Evolutionary conservation across 352 stramenopile genomes (phyloP).

Genomic region (Hyaloperonospora arabidopsidis): DNA sequence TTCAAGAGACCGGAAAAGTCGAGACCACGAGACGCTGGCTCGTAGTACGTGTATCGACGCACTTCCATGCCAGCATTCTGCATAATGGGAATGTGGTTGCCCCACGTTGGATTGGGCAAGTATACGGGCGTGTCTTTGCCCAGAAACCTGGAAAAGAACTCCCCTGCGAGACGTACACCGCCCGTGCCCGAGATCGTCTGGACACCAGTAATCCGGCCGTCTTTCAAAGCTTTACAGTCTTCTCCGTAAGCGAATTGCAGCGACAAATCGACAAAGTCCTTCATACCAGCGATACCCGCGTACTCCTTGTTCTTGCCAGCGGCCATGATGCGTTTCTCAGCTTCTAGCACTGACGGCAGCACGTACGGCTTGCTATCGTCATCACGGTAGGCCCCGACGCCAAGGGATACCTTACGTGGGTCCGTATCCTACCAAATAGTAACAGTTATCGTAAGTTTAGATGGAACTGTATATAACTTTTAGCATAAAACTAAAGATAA

Average conservation of each 20-base stretch:
- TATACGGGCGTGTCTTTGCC: conserved; percentile 90
- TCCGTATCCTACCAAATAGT: conserved; percentile 75
- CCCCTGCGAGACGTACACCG: conserved; percentile 91
- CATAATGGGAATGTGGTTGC: conserved; percentile 97
- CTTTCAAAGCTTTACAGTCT: conserved; percentile 85
- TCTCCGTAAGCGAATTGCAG: conserved; percentile 96
- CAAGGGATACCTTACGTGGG: conserved; percentile 93
- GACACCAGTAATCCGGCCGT: conserved; percentile 90
- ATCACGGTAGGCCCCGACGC: conserved; percentile 98
- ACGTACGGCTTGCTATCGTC: conserved; percentile 93
- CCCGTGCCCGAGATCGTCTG: conserved; percentile 98
- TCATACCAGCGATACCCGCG: conserved; percentile 92
- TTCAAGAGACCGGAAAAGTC: conserved; percentile 92
- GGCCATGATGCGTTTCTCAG: conserved; percentile 91
- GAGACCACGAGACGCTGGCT: conserved; percentile 76
- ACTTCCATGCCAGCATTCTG: conserved; percentile 80
- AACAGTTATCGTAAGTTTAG: too few species aligned
- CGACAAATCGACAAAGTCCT: conserved; percentile 93
- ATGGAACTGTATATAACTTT: too few species aligned
- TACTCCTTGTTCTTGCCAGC: conserved; percentile 97
- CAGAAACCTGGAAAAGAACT: conserved; percentile 91
- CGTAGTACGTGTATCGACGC: conserved; percentile 80
- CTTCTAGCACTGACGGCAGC: conserved; percentile 93
- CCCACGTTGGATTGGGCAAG: conserved; percentile 98
- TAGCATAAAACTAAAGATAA: not conserved